Base-by-base conservation (phyloP, 257 asterid genomes). In the Ilex asprella region DNA sequence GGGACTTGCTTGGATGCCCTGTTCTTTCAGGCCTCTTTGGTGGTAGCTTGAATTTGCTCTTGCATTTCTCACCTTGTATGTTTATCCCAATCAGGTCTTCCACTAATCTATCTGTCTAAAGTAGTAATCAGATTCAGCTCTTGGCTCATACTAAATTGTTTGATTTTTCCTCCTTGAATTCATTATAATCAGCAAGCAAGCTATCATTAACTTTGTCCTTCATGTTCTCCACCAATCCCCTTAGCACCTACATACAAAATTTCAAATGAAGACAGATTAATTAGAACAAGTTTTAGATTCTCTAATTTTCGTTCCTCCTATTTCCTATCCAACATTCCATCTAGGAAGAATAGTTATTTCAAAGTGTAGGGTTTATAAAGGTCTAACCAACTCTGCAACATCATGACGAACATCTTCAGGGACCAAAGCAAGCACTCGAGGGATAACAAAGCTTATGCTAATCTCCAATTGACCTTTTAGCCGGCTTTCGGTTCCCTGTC, bases 321-420 rank as follows among this genome's bases (percentile, higher is more conserved):
- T 4, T 46, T 46, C 52, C 13, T 46, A 10, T 46, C 2, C n/a
- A 46, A 46, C 13, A 14, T 46, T 46, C 10, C 52, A 46, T 46
- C 10, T 2, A 46, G 10, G 52, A 2, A 46, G n/a, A 46, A 46
- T 46, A 10, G 4, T 10, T 11, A 46, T 5, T 46, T 10, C 10
- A 44, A 46, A 12, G 43, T 62, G 27, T 2, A 30, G 64, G 58
- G 30, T 50, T 16, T 35, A 21, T 31, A 41, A 77, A 51, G 39
- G 53, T 70, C 82, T 85, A 61, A 89, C 99, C 81, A 86, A 75
- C 14, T 93, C 92, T 64, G 97, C 91, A 57, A 93, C 95, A 67
- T 89, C 94, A 63, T 73, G 78, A 2, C 88, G 90, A 62, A 89
- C 82, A 71, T 81, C 71, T 47, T 89, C 94, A 56, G 99, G 99